Evolutionary conservation across 2,329 filamentous ascomycete species (phyloP).

Genomic region (Alternaria tenuissima): DNA sequence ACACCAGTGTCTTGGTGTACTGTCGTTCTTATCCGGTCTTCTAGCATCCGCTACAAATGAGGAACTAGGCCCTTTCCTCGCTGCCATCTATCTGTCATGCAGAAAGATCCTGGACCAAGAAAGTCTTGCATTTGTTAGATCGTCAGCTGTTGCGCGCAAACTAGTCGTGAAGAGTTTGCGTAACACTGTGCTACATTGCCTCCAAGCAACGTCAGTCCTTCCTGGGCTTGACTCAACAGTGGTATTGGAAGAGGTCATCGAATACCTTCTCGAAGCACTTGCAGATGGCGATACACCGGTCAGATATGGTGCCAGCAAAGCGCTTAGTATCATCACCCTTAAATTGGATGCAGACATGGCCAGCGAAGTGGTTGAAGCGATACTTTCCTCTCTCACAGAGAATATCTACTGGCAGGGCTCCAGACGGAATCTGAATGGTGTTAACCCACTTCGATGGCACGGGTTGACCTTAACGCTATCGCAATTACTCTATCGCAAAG

Average conservation of each 20-base stretch:
- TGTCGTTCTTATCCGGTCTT: conserved; percentile 81
- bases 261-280: conserved; percentile 78
- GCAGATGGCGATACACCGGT: conserved; percentile 92
- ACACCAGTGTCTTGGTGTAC: conserved; percentile 79
- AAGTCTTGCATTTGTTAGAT: conserved; percentile 65
- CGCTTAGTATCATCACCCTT: conserved; percentile 84
- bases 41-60: conserved; percentile 75
- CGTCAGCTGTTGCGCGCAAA: conserved; percentile 83
- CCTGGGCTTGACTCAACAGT: conserved; percentile 49
- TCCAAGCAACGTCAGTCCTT: conserved; percentile 54
- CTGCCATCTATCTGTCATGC: conserved; percentile 70
- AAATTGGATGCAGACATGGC: conserved; percentile 84
- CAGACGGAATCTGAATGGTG: conserved; percentile 72
- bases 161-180: conserved; percentile 85
- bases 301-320: conserved; percentile 88
- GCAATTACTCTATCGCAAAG: conserved; percentile 84
- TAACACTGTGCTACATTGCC: conserved; percentile 72
- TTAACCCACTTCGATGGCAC: conserved; percentile 89
- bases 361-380: conserved; percentile 83
- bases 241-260: conserved; percentile 78
- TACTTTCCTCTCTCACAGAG: conserved; percentile 73
- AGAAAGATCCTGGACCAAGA: conserved; percentile 65
- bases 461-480: conserved; percentile 87
- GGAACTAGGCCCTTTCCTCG: conserved; percentile 74
- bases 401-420: conserved; percentile 66